A percentile compares a stretch with the other conserved stretches of the same genome.
Conservation (phyloP, 2,329 filamentous ascomycete species). For the Knoxdaviesia proteae region DNA sequence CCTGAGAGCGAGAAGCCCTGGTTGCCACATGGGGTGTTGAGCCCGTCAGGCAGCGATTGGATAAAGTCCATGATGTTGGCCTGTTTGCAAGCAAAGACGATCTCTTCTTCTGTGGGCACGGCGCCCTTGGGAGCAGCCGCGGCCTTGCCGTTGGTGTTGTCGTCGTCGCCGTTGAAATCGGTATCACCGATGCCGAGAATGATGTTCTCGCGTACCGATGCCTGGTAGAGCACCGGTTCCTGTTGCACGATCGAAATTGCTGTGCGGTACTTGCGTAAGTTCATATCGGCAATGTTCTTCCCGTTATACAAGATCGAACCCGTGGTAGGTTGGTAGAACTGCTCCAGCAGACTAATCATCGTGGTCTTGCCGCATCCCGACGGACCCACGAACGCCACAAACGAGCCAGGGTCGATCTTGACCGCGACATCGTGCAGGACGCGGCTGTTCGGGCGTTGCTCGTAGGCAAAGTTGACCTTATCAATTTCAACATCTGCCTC, state of each 20-base stretch:
- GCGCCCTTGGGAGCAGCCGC: conserved; percentile 2
- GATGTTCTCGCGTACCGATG: conserved; percentile 35
- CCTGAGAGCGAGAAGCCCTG: conserved; percentile 50
- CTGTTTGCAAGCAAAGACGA: conserved; percentile 27
- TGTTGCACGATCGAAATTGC: conserved; percentile 20
- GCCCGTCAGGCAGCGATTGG: conserved; percentile 33
- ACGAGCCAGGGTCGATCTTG: conserved; percentile 22
- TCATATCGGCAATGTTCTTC: conserved; percentile 10
- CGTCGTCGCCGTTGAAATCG: neutral
- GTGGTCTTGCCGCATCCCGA: conserved; percentile 41
- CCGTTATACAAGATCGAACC: conserved; percentile 12
- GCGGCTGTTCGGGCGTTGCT: conserved; percentile 15
- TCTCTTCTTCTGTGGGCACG: conserved; percentile 13
- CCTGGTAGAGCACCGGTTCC: conserved; percentile 21
- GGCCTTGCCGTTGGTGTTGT: too few species aligned
- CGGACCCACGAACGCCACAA: conserved; percentile 33
- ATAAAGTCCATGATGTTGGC: conserved; percentile 37
- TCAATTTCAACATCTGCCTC: conserved; percentile 23
- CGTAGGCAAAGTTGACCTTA: conserved; percentile 36
- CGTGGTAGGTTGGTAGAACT: conserved; percentile 18
- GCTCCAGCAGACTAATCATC: conserved; percentile 28
- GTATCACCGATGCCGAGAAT: conserved; percentile 20
- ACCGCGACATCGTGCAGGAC: conserved; percentile 15
- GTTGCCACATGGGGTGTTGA: conserved; percentile 42
- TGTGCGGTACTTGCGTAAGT: conserved; percentile 12